phyloP scores from a whole-genome alignment of 202 grass and related monocot species.

The Alloteropsis angusta region DNA sequence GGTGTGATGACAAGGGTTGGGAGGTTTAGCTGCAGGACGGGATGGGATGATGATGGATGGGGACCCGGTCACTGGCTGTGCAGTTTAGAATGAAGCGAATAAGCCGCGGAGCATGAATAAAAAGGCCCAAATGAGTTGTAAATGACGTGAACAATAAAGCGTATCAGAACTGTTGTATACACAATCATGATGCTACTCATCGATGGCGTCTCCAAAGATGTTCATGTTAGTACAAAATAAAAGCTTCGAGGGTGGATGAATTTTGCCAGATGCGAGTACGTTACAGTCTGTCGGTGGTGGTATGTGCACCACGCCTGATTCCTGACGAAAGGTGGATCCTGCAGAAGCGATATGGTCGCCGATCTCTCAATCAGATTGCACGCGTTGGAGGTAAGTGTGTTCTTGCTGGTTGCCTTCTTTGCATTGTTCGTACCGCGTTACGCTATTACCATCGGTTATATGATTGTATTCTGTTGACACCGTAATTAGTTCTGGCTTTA shows the following conservation, averaged over 20 bases:
- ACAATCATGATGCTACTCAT: neutral
- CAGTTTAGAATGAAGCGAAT: conserved; percentile 19
- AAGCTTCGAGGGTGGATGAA: neutral
- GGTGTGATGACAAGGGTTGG: neutral
- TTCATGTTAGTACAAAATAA: neutral
- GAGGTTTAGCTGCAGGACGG: neutral
- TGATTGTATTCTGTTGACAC: neutral
- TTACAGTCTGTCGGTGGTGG: neutral
- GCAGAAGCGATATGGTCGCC: neutral
- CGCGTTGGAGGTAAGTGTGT: neutral
- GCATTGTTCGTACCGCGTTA: neutral
- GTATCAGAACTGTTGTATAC: neutral
- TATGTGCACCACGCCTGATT: neutral
- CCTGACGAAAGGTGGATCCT: neutral
- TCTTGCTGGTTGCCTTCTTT: neutral
- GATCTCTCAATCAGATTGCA: neutral
- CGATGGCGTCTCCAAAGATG: neutral
- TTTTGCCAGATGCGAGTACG: neutral
- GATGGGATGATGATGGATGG: neutral
- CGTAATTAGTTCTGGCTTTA: neutral
- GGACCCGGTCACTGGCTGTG: neutral
- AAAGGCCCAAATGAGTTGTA: conserved; percentile 27
- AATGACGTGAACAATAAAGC: conserved; percentile 23
- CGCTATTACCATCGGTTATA: neutral
- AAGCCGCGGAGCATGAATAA: conserved; percentile 8